Evolutionary conservation across 164 flowering plant species (phyloP).

Genomic region (Chloranthus sessilifolius): DNA sequence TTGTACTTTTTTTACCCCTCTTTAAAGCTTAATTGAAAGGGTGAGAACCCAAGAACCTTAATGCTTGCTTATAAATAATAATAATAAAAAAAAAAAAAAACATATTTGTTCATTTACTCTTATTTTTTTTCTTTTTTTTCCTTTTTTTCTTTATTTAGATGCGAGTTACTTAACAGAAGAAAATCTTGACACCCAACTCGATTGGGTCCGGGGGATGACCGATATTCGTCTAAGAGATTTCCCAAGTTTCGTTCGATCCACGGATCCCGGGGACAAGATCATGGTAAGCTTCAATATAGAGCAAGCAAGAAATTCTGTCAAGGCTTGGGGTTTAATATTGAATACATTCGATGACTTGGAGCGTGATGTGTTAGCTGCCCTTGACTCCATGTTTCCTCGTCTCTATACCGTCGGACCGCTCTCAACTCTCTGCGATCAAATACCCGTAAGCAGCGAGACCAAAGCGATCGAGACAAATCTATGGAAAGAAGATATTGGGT

Average conservation of each 20-base stretch:
- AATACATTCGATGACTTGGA: conserved; percentile 7
- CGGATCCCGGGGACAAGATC: background rate
- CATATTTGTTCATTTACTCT: background rate
- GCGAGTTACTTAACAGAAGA: background rate
- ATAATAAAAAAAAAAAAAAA: background rate
- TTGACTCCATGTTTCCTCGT: background rate
- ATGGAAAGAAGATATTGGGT: conserved; percentile 39
- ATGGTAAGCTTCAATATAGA: background rate
- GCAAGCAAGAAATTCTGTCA: background rate
- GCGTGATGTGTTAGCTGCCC: background rate
- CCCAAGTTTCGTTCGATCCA: background rate
- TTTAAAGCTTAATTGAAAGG: too few species aligned
- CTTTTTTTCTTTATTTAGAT: background rate
- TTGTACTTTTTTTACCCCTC: too few species aligned
- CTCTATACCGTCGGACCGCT: conserved; percentile 3
- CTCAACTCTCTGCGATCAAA: background rate
- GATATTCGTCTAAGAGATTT: background rate
- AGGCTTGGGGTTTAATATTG: background rate
- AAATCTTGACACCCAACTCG: background rate
- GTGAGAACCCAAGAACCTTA: too few species aligned
- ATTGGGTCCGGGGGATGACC: conserved; percentile 3
- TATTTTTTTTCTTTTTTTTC: too few species aligned
- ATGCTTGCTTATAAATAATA: too few species aligned
- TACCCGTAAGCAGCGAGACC: background rate
- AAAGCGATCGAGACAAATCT: conserved; percentile 12